Percentiles rank a stretch among this genome's conserved stretches.
These are phyloP conservation scores for Kalaharituber pfeilii DNA, from an alignment of 2,329 filamentous ascomycete species.

Conservation along the genomic window DNA sequence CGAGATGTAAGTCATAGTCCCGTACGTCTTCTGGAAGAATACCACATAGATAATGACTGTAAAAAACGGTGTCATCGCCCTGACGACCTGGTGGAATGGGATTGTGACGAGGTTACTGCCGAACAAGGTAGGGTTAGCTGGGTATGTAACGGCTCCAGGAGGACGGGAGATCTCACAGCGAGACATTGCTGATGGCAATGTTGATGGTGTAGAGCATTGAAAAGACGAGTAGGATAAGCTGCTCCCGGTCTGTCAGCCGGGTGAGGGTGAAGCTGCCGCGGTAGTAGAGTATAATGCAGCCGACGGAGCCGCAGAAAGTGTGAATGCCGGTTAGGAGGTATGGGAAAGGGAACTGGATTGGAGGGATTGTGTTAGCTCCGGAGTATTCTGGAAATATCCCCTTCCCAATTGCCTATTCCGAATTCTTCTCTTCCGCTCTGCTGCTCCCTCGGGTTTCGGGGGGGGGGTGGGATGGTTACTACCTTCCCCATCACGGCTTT, in stretches of 20 bases:
- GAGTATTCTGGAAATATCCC: background rate
- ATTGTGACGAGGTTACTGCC: conserved; percentile 38
- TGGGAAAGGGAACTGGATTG: conserved; percentile 38
- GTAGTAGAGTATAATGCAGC: conserved; percentile 37
- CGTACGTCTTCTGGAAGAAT: conserved; percentile 39
- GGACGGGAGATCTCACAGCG: conserved; percentile 30
- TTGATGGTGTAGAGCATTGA: conserved; percentile 46
- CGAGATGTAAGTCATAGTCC: conserved; percentile 40
- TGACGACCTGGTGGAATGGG: conserved; percentile 48
- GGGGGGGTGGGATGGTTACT: conserved; percentile 4
- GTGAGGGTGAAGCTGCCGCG: conserved; percentile 38
- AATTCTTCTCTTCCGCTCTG: too few relatives aligned
- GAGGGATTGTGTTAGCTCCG: conserved; percentile 4
- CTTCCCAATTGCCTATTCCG: too few relatives aligned
- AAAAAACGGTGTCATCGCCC: conserved; percentile 44
- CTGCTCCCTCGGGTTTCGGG: background rate
- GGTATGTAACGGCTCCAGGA: background rate
- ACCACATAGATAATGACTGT: conserved; percentile 44
- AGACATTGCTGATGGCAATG: conserved; percentile 47
- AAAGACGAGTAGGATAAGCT: conserved; percentile 40
- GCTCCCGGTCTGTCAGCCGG: conserved; percentile 36
- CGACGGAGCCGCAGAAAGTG: conserved; percentile 39
- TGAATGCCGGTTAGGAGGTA: conserved; percentile 45
- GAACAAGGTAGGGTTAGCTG: conserved; percentile 5
- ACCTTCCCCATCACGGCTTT: conserved; percentile 40